Evolutionary conservation across 2,329 filamentous ascomycete genomes (phyloP), one percentile per base, ranked within the genome.

Genomic region (Aspergillus quadricinctus): DNA sequence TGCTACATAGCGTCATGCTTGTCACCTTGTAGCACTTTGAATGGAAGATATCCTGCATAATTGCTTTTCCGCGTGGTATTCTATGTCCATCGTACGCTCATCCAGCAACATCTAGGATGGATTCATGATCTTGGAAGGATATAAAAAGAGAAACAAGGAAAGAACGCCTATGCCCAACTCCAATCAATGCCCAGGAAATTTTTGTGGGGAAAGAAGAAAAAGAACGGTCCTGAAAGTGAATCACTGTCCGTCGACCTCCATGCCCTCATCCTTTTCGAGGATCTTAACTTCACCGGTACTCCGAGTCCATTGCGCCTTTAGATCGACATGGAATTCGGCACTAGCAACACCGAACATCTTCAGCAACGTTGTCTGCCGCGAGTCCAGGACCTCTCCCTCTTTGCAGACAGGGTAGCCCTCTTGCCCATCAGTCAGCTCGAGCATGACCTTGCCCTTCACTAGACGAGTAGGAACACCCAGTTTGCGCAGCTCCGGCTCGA

Each of bases 281-380:
- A 76, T 66, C 59, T 71, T 73, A 10, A 80, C 70, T 56, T 76
- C 69, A 11, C 69, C 72, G 17, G 68, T 72, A 53, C 67, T 66
- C 61, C 73, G 71, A 37, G 68, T 70, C 74, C 76, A 80, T 29
- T 82, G 88, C 70, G 92, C 92, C 73, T 89, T 78, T 63, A 96
- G 78, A 68, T 86, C 82, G 57, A 99, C 86, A 73, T 82, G 87
- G 79, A 99, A 99, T 78, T 97, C 92, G 57, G 91, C 90, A 76
- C 94, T 85, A 61, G 89, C 90, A 56, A 97, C 85, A 53, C 91
- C 88, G 77, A 99, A 97, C 68, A 96, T 81, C 84, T 97, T 97
- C 75, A 99, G 76, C 70, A 99, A 78, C 62, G 92, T 88, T 56
- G 94, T 97, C 82, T 99, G 94, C 66, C 93, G 84, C 64, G 89